Evolutionary conservation across 306 rosid genomes (phyloP).

Genomic region (Myrica gale): DNA sequence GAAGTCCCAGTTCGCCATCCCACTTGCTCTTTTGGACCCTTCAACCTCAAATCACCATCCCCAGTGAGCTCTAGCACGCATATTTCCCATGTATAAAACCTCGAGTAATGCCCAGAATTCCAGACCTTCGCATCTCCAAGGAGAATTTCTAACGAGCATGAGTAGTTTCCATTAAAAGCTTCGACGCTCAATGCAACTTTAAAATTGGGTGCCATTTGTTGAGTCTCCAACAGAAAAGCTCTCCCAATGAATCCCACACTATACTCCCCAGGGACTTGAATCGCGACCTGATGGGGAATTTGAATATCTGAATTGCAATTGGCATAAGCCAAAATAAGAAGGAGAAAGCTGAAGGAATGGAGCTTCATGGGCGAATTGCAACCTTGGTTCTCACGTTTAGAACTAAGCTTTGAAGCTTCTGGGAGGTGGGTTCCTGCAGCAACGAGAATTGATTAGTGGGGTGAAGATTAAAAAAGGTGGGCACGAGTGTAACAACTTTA

Average conservation of each 20-base stretch:
- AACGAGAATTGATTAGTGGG: constrained; percentile 38
- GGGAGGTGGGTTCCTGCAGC: constrained; percentile 29
- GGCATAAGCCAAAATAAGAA: constrained; percentile 37
- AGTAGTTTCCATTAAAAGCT: constrained; percentile 45
- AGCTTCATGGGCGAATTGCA: constrained; percentile 48
- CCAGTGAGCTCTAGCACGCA: constrained; percentile 59
- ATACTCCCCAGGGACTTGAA: constrained; percentile 58
- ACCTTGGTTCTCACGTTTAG: constrained; percentile 22
- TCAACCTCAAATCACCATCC: constrained; percentile 78
- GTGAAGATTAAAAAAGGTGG: constrained; percentile 35
- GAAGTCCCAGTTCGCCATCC: constrained; percentile 96
- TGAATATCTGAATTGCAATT: constrained; percentile 46
- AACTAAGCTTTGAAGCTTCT: constrained; percentile 14
- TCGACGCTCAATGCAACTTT: constrained; percentile 68
- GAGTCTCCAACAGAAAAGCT: constrained; percentile 53
- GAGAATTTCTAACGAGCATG: constrained; percentile 75
- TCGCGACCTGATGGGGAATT: constrained; percentile 42
- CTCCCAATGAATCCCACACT: constrained; percentile 54
- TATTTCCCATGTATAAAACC: constrained; percentile 51
- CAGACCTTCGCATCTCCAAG: constrained; percentile 88
- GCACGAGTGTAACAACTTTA: constrained; percentile 42
- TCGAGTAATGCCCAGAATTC: constrained; percentile 75
- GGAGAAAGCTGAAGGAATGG: constrained; percentile 34
- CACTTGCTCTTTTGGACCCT: constrained; percentile 56
- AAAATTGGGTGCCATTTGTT: constrained; percentile 50